Evolutionary conservation across 2,329 filamentous ascomycete genomes (phyloP), one percentile per base, ranked within the genome.

Genomic region (Microcyclosporella mali): DNA sequence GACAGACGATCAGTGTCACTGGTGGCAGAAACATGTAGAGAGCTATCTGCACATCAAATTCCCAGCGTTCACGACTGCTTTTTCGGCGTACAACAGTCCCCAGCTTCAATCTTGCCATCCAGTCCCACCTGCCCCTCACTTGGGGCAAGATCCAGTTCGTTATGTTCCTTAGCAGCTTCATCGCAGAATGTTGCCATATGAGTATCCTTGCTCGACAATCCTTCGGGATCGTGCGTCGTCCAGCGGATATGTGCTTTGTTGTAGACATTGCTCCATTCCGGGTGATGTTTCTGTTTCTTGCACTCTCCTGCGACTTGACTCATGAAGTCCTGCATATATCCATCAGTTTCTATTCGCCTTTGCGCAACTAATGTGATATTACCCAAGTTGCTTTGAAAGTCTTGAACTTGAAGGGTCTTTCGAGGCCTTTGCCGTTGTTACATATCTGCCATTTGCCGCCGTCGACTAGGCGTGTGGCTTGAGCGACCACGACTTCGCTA

Each of bases 1-100:
- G 88, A 0, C 87, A 94, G 75, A 90, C 86, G 0, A 84, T 94
- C 54, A 85, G 82, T 70, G 86, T 92, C 40, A 92, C 86, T 4
- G 88, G 87, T 11, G 87, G 88, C 2, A 71, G 78, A 52, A 76
- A 75, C 57, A 80, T 79, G 63, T 81, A 74, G 62, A 29, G 15
- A 37, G 9, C 28, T 29, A 29, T 29, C 28, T 29, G n/a, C 28
- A 29, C 12, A 6, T n/a, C 30, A 32, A 6, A 32, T 4, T 32
- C 15, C n/a, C 12, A 32, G 12, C 15, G 12, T 32, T 32, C 30
- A n/a, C 12, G 12, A 14, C 30, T 32, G 12, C 30, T 32, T 41
- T 48, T 42, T 51, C 14, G 43, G 41, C 16, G 34, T 43, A 42
- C 49, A 52, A 35, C 51, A 53, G 33, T 50, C 49, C 17, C 44